phyloP scores from a whole-genome alignment of 371 early-diverging fungal species.

The Rhizopus stolonifer region DNA sequence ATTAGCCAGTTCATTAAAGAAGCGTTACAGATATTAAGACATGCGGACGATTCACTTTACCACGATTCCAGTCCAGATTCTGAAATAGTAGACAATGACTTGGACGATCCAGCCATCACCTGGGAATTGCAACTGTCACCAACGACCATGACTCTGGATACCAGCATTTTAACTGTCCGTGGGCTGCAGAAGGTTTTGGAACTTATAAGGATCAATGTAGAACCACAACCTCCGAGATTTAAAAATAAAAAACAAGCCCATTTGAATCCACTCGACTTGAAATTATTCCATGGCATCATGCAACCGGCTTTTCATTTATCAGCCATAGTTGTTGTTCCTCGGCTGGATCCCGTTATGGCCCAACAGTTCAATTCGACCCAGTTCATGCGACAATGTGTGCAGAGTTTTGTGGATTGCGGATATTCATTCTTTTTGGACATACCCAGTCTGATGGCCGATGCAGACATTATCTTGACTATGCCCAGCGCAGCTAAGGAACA shows the following conservation, averaged over 20 bases:
- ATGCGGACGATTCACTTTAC: slow-evolving; percentile 14
- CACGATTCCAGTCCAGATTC: not conserved
- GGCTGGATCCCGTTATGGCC: slow-evolving; percentile 13
- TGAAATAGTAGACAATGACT: slow-evolving; percentile 11
- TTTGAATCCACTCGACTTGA: slow-evolving; percentile 20
- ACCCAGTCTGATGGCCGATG: slow-evolving; percentile 30
- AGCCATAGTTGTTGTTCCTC: slow-evolving; percentile 6
- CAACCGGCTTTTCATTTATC: slow-evolving; percentile 26
- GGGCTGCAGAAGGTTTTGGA: slow-evolving; percentile 48
- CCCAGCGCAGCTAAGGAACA: slow-evolving; percentile 32
- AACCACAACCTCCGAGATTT: slow-evolving; percentile 30
- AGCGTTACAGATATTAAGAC: slow-evolving; percentile 20
- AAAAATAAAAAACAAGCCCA: slow-evolving; percentile 7
- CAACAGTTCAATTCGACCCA: slow-evolving; percentile 41
- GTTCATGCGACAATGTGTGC: slow-evolving; percentile 42
- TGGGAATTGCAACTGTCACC: slow-evolving; percentile 47
- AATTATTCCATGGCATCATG: slow-evolving; percentile 22
- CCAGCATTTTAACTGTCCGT: slow-evolving; percentile 45
- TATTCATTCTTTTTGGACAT: slow-evolving; percentile 38
- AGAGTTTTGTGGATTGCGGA: slow-evolving; percentile 41
- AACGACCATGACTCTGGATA: slow-evolving; percentile 46
- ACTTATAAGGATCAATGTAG: slow-evolving; percentile 40
- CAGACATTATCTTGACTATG: slow-evolving; percentile 34
- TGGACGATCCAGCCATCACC: slow-evolving; percentile 29
- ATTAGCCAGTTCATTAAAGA: slow-evolving; percentile 28